phyloP scores from a whole-genome alignment of 768 basidiomycete species.

The Tylopilus subfusipes region DNA sequence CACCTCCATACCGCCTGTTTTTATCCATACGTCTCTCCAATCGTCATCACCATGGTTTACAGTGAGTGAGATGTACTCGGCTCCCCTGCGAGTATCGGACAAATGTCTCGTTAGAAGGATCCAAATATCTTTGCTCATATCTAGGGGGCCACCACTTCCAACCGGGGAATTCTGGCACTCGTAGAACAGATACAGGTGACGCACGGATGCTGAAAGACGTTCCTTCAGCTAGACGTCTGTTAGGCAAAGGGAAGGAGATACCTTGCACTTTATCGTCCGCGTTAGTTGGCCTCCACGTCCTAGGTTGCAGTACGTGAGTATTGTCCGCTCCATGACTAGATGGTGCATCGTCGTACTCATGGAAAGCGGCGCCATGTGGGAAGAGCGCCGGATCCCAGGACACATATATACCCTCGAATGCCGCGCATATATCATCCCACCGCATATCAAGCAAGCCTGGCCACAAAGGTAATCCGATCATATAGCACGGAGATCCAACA shows the following conservation, averaged over 20 bases:
- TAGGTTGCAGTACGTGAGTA: slow-evolving; percentile 11
- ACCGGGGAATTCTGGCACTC: slow-evolving; percentile 2
- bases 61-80: slow-evolving; percentile 66
- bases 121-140: slow-evolving; percentile 58
- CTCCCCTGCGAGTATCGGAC: slow-evolving; percentile 49
- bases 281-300: slow-evolving; percentile 47
- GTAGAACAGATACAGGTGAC: slow-evolving; percentile 42
- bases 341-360: slow-evolving; percentile 48
- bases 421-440: slow-evolving; percentile 72
- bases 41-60: slow-evolving; percentile 39
- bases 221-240: background rate
- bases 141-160: background rate
- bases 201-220: slow-evolving; percentile 34
- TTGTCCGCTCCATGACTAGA: background rate
- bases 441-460: slow-evolving; percentile 54
- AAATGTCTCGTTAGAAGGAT: slow-evolving; percentile 78
- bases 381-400: slow-evolving; percentile 83
- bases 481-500: background rate
- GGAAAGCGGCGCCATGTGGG: slow-evolving; percentile 46
- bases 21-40: slow-evolving; percentile 23
- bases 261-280: slow-evolving; percentile 27
- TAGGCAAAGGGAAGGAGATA: slow-evolving; percentile 26
- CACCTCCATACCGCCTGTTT: slow-evolving; percentile 30
- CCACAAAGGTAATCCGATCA: background rate
- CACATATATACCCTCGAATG: slow-evolving; percentile 78